Conservation (phyloP, 164 flowering plant species). For the Piper longum region DNA sequence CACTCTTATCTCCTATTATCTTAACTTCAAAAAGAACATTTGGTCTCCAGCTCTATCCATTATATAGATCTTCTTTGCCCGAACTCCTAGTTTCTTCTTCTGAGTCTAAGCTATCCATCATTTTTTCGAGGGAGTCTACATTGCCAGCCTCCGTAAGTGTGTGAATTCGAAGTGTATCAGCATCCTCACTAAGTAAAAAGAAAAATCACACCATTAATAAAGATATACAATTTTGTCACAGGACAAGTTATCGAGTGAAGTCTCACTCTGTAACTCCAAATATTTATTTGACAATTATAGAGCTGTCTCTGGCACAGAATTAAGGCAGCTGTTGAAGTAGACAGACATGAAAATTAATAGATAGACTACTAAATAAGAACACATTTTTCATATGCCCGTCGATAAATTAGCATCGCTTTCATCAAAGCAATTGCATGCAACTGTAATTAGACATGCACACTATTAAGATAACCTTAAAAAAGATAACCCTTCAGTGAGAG, state of each 20-base stretch:
- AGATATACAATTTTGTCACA: neutral
- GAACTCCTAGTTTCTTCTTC: slow-evolving; percentile 25
- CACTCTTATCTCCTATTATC: neutral
- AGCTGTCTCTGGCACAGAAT: slow-evolving; percentile 72
- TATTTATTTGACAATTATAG: slow-evolving; percentile 70
- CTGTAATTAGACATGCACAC: too few relatives aligned
- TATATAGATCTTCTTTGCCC: neutral
- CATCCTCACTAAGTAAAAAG: slow-evolving; percentile 63
- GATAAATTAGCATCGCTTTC: too few relatives aligned
- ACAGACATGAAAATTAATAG: slow-evolving; percentile 3
- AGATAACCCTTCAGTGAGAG: too few relatives aligned
- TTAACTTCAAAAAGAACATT: too few relatives aligned
- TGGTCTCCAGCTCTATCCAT: neutral
- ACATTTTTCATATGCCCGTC: neutral
- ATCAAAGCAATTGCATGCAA: too few relatives aligned
- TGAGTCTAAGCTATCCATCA: slow-evolving; percentile 46
- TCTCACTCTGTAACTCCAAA: slow-evolving; percentile 96
- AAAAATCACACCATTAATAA: neutral
- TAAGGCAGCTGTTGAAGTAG: slow-evolving; percentile 59
- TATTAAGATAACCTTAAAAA: too few relatives aligned
- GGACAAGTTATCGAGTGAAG: neutral
- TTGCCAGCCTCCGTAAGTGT: slow-evolving; percentile 73
- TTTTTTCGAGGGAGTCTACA: slow-evolving; percentile 65
- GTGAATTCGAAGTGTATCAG: slow-evolving; percentile 58
- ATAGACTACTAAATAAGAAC: neutral